A percentile compares a stretch with the other conserved stretches of the same genome.
Conservation (phyloP, 75 land plant species). For the Pinus albicaulis region DNA sequence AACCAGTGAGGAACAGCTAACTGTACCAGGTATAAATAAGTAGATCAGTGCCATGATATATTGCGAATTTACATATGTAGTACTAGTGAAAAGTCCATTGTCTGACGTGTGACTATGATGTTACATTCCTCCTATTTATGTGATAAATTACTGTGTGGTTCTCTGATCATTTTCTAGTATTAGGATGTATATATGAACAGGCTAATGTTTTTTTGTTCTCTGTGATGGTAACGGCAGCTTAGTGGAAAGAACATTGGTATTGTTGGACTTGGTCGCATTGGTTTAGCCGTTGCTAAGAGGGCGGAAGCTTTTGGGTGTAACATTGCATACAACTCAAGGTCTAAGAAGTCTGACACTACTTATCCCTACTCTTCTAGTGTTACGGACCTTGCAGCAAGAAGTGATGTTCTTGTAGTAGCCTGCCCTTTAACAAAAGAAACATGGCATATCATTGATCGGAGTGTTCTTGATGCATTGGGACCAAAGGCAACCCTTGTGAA, state of each 20-base stretch:
- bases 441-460: conserved; percentile 20
- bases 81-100: background rate
- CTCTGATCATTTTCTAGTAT: background rate
- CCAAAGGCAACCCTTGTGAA: conserved; percentile 26
- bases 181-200: background rate
- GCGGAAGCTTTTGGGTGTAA: conserved; percentile 37
- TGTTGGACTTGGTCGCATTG: conserved; percentile 49
- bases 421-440: conserved; percentile 39
- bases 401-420: conserved; percentile 31
- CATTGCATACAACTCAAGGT: conserved; percentile 30
- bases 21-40: background rate
- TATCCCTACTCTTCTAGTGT: conserved; percentile 29
- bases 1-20: background rate
- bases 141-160: background rate
- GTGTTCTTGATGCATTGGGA: conserved; percentile 25
- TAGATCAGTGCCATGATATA: background rate
- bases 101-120: background rate
- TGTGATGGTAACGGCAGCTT: conserved; percentile 20
- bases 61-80: background rate
- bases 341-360: conserved; percentile 25
- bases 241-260: conserved; percentile 46
- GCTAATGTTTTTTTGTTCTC: background rate
- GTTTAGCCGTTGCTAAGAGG: conserved; percentile 39
- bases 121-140: background rate
- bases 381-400: conserved; percentile 34